A percentile compares a stretch with the other conserved stretches of the same genome.
Evolutionary conservation across 352 stramenopile genomes (phyloP).

Genomic region (Phytophthora agathidicida): DNA sequence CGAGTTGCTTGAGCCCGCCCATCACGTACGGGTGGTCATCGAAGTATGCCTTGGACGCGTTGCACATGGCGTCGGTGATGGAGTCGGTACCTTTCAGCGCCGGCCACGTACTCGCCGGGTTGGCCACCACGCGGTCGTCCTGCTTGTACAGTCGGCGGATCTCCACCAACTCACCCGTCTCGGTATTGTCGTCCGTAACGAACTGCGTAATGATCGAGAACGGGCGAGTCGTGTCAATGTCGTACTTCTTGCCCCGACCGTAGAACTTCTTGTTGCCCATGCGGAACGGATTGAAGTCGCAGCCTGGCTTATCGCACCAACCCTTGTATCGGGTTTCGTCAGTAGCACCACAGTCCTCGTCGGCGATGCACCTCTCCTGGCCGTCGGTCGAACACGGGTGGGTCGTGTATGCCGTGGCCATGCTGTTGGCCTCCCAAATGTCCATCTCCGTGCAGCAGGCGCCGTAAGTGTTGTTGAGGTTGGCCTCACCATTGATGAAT

Average conservation of each 20-base stretch:
- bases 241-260: constrained; percentile 43
- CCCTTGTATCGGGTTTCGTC: constrained; percentile 44
- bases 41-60: constrained; percentile 46
- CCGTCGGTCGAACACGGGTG: constrained; percentile 42
- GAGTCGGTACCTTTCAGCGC: constrained; percentile 27
- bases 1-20: constrained; percentile 46
- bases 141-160: constrained; percentile 69
- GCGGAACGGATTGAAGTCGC: constrained; percentile 61
- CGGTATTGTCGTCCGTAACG: constrained; percentile 51
- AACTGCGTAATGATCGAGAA: constrained; percentile 72
- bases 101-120: constrained; percentile 29
- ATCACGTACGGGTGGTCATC: constrained; percentile 41
- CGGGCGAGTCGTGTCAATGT: constrained; percentile 52
- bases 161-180: constrained; percentile 47
- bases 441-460: constrained; percentile 67
- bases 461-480: constrained; percentile 52
- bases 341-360: constrained; percentile 40
- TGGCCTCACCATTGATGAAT: constrained; percentile 66
- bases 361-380: constrained; percentile 31
- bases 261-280: constrained; percentile 63
- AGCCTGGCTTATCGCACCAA: constrained; percentile 66
- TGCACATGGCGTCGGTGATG: constrained; percentile 50
- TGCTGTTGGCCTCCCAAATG: constrained; percentile 57
- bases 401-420: constrained; percentile 44
- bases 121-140: constrained; percentile 36